Evolutionary conservation across 2,329 filamentous ascomycete species (phyloP).

Genomic region (Sporothrix variecibatus): DNA sequence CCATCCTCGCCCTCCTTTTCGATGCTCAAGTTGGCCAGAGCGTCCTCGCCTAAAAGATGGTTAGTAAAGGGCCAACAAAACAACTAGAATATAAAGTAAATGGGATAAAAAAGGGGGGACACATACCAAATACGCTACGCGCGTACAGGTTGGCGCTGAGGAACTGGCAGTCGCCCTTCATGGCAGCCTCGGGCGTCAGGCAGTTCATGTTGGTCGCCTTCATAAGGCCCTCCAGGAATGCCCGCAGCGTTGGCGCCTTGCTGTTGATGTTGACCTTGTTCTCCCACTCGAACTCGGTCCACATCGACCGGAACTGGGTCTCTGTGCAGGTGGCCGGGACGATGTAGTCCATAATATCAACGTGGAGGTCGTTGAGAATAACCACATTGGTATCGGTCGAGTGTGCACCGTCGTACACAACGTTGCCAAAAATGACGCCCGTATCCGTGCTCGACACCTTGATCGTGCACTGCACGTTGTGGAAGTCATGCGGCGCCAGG

Average conservation of each 20-base stretch:
- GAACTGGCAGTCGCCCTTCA: conserved; percentile 98
- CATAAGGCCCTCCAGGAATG: conserved; percentile 94
- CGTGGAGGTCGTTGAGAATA: conserved; percentile 95
- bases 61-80: neutral
- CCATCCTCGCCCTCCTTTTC: conserved; percentile 96
- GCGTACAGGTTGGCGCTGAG: conserved; percentile 96
- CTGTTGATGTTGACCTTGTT: conserved; percentile 99
- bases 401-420: conserved; percentile 92
- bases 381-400: conserved; percentile 94
- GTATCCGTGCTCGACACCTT: conserved; percentile 94
- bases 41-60: conserved; percentile 78
- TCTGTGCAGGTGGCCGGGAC: conserved; percentile 95
- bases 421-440: conserved; percentile 97
- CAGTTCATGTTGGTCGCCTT: conserved; percentile 98
- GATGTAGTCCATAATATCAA: conserved; percentile 99
- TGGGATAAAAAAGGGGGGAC: neutral
- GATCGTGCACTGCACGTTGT: conserved; percentile 97
- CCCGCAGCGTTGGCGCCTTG: conserved; percentile 86
- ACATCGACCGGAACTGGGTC: conserved; percentile 99
- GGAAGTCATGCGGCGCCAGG: conserved; percentile 90
- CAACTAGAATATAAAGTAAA: neutral
- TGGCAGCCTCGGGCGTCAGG: conserved; percentile 89
- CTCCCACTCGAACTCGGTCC: conserved; percentile 99
- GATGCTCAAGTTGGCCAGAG: conserved; percentile 93
- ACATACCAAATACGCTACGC: conserved; percentile 95